Conservation (phyloP, 768 basidiomycete species). For the Boletus reticuloceps region DNA sequence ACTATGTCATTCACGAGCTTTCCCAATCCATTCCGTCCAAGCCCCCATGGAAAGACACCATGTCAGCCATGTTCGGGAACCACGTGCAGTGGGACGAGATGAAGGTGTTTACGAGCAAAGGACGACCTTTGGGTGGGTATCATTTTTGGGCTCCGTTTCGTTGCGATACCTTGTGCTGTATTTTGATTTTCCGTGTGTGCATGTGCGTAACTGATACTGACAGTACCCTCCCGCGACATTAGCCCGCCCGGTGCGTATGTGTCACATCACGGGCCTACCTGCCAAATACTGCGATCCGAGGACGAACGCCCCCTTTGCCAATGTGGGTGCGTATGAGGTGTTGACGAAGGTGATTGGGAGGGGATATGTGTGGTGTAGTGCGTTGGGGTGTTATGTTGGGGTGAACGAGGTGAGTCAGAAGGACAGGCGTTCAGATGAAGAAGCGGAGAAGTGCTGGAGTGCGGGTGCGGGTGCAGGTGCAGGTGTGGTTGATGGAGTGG, state of each 20-base stretch:
- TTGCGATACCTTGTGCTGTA: not conserved
- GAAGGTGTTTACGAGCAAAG: constrained; percentile 60
- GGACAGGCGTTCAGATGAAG: not conserved
- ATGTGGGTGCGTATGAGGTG: constrained; percentile 59
- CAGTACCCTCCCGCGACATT: not conserved
- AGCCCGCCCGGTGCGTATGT: constrained; percentile 62
- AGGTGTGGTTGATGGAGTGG: not conserved
- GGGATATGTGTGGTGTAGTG: constrained; percentile 63
- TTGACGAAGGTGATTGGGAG: constrained; percentile 63
- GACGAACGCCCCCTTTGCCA: constrained; percentile 77
- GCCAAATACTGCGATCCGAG: constrained; percentile 81
- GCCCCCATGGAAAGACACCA: constrained; percentile 68
- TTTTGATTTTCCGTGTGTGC: too few species aligned
- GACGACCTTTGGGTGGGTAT: constrained; percentile 60
- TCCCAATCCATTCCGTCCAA: constrained; percentile 45
- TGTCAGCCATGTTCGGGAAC: constrained; percentile 81
- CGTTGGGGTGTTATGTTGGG: constrained; percentile 43
- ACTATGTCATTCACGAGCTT: constrained; percentile 68
- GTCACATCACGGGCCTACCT: constrained; percentile 74
- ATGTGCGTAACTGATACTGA: not conserved
- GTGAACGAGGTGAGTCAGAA: not conserved
- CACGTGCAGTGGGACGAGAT: constrained; percentile 80
- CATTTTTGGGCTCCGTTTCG: not conserved
- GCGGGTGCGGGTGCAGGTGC: not conserved
- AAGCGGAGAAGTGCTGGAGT: not conserved